Conservation (phyloP, 2,329 filamentous ascomycete genomes). For the Verticillium klebahnii region DNA sequence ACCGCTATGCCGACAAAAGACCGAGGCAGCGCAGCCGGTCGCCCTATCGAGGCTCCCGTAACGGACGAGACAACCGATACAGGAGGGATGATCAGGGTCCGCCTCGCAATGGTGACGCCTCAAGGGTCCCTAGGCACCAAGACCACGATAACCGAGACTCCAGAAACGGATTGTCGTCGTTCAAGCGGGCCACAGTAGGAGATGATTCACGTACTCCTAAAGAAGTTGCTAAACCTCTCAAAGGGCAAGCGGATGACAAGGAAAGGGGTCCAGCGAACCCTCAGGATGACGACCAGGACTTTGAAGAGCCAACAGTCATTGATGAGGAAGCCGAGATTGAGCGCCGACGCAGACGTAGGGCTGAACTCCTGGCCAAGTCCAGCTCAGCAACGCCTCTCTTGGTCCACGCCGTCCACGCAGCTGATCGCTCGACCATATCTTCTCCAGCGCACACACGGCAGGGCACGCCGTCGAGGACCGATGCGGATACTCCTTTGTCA, state of each 20-base stretch:
- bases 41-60: slow-evolving; percentile 35
- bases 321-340: slow-evolving; percentile 83
- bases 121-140: slow-evolving; percentile 33
- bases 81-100: slow-evolving; percentile 23
- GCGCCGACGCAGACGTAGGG: slow-evolving; percentile 75
- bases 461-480: slow-evolving; percentile 33
- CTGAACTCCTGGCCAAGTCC: slow-evolving; percentile 81
- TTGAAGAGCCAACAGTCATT: slow-evolving; percentile 54
- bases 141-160: slow-evolving; percentile 43
- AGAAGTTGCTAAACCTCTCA: slow-evolving; percentile 64
- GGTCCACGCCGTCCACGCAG: slow-evolving; percentile 64
- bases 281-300: slow-evolving; percentile 35
- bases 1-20: slow-evolving; percentile 37
- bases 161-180: slow-evolving; percentile 54
- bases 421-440: slow-evolving; percentile 51
- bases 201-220: slow-evolving; percentile 53
- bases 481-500: slow-evolving; percentile 40
- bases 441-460: slow-evolving; percentile 46
- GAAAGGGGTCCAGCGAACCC: slow-evolving; percentile 20
- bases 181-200: slow-evolving; percentile 57
- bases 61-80: slow-evolving; percentile 29
- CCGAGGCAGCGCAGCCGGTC: slow-evolving; percentile 52
- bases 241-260: slow-evolving; percentile 45
- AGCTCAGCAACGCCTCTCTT: slow-evolving; percentile 69
- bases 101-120: slow-evolving; percentile 16